These are phyloP conservation scores for Amborella trichopoda DNA, from an alignment of 164 flowering plant genomes.

Conservation along the genomic window DNA sequence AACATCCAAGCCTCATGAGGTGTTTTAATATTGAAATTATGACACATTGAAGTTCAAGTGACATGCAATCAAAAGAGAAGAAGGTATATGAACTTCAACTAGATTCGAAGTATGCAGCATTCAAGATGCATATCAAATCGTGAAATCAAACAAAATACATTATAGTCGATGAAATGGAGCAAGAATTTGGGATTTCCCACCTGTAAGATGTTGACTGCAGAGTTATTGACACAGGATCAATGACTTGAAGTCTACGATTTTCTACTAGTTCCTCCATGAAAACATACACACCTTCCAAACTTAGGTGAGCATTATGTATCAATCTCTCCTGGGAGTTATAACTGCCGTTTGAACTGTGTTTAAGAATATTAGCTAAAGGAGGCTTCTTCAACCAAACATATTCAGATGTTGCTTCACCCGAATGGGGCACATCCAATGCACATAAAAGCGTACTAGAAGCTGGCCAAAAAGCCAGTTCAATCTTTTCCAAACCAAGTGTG, in stretches of 20 bases:
- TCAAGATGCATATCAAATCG: no score
- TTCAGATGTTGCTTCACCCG: conserved; percentile 16
- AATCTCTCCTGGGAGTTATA: conserved; percentile 27
- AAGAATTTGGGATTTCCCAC: conserved; percentile 34
- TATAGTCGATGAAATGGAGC: no score
- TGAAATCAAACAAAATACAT: no score
- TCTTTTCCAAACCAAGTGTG: conserved; percentile 29
- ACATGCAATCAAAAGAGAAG: no score
- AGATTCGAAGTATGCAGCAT: no score
- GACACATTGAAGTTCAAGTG: no score
- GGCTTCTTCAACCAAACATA: conserved; percentile 20
- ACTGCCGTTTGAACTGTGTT: conserved; percentile 13
- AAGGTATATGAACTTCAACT: no score
- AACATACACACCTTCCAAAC: conserved; percentile 37
- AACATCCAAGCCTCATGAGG: no score
- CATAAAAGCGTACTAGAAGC: conserved; percentile 22
- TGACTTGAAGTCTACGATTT: conserved; percentile 22
- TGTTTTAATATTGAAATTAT: no score
- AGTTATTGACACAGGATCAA: conserved; percentile 27
- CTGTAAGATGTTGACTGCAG: conserved; percentile 34
- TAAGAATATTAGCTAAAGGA: conserved; percentile 17
- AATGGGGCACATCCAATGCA: conserved; percentile 10
- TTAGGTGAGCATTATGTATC: conserved; percentile 31
- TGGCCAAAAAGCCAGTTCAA: conserved; percentile 60
- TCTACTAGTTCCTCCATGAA: conserved; percentile 22